Base-by-base conservation (phyloP, 345 rosid genomes). In the Euphorbia lathyris region DNA sequence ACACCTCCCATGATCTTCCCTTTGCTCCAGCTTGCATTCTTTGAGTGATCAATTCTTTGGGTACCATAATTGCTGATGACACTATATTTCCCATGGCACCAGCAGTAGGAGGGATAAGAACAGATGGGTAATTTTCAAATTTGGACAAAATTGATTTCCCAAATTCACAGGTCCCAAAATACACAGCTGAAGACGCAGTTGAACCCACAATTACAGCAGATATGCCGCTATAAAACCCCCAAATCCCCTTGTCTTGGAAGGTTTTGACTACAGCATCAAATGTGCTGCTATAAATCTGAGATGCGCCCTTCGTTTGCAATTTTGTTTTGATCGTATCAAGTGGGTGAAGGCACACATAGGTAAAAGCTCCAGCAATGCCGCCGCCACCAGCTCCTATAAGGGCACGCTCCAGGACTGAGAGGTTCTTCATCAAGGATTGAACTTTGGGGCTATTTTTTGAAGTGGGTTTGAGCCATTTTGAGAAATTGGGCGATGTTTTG, bases 21-120 rank as follows among this genome's bases (percentile, higher is more conserved):
- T 84, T 82, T 1, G 90, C 95, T 45, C 95, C 95, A 10, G 91
- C 96, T 65, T 94, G 98, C 96, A 94, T 90, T 73, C 93, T 80
- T 76, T 91, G 97, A 0, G 95, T 91, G 40, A 94, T 94, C 71
- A 94, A 80, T 67, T 94, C 98, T 71, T 90, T 91, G 0, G 97
- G 97, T 48, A 94, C 96, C 98, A 88, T 94, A 38, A 94, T 91
- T 1, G 95, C 96, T 0, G 98, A 94, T 0, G 97, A 94, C 63
- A 88, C 90, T 38, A 94, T 82, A 64, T 91, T 94, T 8, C 98
- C 97, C 97, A 94, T 91, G 1, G 96, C 98, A 13, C 98, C 98
- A 11, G 95, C 97, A 10, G 95, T 90, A 9, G 98, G 98, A 57
- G 97, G 98, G 67, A 91, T 85, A 2, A 93, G 86, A 63, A 93